These are phyloP conservation scores for Gynochthodes officinalis DNA, from an alignment of 257 asterid species.

Conservation along the genomic window DNA sequence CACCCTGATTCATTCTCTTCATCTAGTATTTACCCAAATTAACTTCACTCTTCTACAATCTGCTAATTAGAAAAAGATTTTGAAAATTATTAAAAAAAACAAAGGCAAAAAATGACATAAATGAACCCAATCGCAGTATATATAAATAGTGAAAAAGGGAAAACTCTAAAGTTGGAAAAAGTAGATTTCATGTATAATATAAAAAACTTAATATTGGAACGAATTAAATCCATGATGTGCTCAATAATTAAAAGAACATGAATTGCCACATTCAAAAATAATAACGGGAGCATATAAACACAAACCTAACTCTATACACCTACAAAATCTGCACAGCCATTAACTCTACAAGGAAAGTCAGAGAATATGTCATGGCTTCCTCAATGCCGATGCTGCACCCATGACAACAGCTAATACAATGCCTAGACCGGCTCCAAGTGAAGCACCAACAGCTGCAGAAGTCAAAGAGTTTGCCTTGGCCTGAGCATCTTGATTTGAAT, in stretches of 20 bases:
- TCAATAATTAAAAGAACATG: neutral
- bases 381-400: conserved; percentile 96
- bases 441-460: conserved; percentile 94
- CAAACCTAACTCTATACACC: conserved; percentile 19
- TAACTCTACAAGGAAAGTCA: neutral
- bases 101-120: no score
- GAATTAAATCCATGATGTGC: neutral
- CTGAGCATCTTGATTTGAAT: conserved; percentile 43
- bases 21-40: no score
- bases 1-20: no score
- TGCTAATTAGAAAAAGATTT: no score
- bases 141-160: no score
- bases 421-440: conserved; percentile 96
- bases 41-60: no score
- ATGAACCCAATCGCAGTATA: no score
- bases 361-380: conserved; percentile 65
- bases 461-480: conserved; percentile 50
- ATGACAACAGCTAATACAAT: conserved; percentile 82
- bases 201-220: no score
- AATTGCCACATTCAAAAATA: neutral
- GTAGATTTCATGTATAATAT: no score
- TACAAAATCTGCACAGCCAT: conserved; percentile 17
- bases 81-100: no score
- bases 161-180: no score
- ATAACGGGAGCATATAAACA: conserved; percentile 5